Base-by-base conservation (phyloP, 257 asterid genomes). In the Nemophila menziesii region DNA sequence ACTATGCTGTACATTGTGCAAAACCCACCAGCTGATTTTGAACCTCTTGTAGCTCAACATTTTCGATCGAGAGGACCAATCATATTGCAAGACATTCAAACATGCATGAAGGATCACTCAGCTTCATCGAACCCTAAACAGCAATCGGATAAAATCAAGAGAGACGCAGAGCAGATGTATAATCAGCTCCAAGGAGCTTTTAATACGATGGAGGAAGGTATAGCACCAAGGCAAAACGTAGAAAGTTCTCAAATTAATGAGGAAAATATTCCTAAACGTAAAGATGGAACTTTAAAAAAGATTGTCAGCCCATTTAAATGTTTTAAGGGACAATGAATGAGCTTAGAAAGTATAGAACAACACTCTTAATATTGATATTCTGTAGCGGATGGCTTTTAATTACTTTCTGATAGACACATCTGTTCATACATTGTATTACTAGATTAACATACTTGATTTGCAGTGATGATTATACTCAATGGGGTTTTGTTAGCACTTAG, bases 1-100 rank as follows among this genome's bases (percentile, higher is more conserved):
- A 70, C 71, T 4, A 73, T 80, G 86, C 17, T 61, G 7, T 39
- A 46, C 11, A 29, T 45, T 4, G n/a, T 60, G 21, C 13, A 15
- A 14, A 51, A 39, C 1, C 80, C 83, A 7, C 80, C 83, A 2
- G 33, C 56, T 38, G 62, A 66, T 24, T 78, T 78, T 23, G 78
- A 66, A 49, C 21, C 2, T 1, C 66, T 78, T 10, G 76, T 74
- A 11, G n/a, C 4, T 5, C 27, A 57, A 8, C 73, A 74, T 39
- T 71, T 71, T 11, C 46, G 65, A 1, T 22, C n/a, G 12, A 65
- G 58, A 1, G 49, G 52, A 14, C 65, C 43, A 11, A 36, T 42
- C 5, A 38, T 78, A 14, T 39, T 71, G 13, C 55, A 48, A 4
- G 66, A 70, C 16, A 19, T 74, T 16, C 11, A 46, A 0, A 52